Conservation (phyloP, 31 red algal genomes). For the Pterothamnion heteromorphum region DNA sequence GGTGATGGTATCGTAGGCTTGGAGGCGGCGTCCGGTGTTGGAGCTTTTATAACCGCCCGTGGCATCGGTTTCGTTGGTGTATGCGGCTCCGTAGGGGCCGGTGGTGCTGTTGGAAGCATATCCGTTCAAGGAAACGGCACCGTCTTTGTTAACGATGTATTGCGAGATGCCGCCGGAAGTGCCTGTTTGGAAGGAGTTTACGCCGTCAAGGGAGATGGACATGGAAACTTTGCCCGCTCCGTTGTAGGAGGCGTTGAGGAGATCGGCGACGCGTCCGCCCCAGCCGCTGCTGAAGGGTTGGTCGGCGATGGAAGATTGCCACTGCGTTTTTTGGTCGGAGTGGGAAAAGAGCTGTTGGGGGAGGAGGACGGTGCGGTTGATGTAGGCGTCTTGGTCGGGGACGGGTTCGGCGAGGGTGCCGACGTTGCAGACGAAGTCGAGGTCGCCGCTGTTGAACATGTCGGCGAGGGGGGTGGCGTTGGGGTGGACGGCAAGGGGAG, state of each 20-base stretch:
- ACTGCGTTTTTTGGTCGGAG: neutral
- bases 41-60: neutral
- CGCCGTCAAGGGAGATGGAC: neutral
- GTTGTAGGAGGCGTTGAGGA: neutral
- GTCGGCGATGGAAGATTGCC: neutral
- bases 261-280: neutral
- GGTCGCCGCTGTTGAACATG: neutral
- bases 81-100: neutral
- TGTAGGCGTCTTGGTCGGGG: neutral
- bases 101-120: neutral
- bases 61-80: neutral
- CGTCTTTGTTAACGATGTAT: neutral
- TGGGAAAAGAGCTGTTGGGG: conserved; percentile 1
- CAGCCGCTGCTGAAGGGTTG: neutral
- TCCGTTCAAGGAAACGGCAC: neutral
- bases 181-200: neutral
- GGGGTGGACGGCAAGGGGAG: neutral
- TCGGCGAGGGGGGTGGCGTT: neutral
- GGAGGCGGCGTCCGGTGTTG: neutral
- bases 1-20: neutral
- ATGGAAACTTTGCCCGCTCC: neutral
- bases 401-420: neutral
- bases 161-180: neutral
- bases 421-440: conserved; percentile 3
- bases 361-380: neutral